phyloP scores from a whole-genome alignment of 2,329 filamentous ascomycete genomes.

The Blumeria graminis region DNA sequence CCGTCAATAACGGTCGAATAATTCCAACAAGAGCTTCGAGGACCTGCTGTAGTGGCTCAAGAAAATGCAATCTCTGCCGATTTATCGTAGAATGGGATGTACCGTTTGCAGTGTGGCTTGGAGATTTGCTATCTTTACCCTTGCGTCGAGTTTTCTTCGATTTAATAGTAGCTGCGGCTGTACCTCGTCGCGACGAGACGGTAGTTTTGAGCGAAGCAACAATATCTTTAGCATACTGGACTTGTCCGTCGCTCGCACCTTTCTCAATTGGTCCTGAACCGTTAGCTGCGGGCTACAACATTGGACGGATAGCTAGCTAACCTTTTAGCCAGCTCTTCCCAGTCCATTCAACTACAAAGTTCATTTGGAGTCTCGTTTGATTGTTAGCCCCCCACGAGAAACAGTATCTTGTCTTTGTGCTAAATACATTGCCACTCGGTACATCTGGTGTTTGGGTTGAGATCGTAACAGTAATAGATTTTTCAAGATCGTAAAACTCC shows the following conservation, averaged over 20 bases:
- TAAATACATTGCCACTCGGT: conserved; percentile 77
- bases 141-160: conserved; percentile 26
- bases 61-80: conserved; percentile 41
- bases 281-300: background rate
- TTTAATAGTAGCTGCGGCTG: conserved; percentile 25
- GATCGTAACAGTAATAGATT: conserved; percentile 57
- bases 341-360: conserved; percentile 81
- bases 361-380: conserved; percentile 62
- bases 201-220: conserved; percentile 49
- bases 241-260: conserved; percentile 75
- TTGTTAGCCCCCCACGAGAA: conserved; percentile 80
- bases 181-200: conserved; percentile 38
- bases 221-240: conserved; percentile 58
- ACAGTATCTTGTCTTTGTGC: conserved; percentile 83
- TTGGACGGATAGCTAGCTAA: conserved; percentile 18
- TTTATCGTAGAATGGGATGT: conserved; percentile 14
- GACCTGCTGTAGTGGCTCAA: conserved; percentile 54
- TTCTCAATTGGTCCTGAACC: conserved; percentile 73
- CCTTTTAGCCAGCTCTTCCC: conserved; percentile 97
- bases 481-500: conserved; percentile 71
- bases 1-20: conserved; percentile 44
- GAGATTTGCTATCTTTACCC: conserved; percentile 21
- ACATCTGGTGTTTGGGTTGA: conserved; percentile 85
- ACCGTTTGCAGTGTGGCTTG: conserved; percentile 17
- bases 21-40: conserved; percentile 48